Conservation (phyloP, 257 asterid genomes). For the Parsonsia alboflavescens region DNA sequence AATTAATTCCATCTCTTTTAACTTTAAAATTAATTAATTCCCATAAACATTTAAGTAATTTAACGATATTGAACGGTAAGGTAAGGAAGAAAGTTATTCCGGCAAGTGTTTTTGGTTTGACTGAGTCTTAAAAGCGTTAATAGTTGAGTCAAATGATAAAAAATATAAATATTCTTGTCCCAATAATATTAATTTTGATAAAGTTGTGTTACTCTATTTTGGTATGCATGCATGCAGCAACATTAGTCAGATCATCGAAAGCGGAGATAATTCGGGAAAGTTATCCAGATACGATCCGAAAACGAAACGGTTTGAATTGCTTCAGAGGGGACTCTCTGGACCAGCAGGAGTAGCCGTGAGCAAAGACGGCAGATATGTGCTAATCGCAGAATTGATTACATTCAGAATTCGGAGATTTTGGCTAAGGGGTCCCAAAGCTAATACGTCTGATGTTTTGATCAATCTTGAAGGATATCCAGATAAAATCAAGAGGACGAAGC, state of each 20-base stretch:
- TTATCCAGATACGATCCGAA: conserved; percentile 35
- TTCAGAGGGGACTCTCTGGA: conserved; percentile 32
- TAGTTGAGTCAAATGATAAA: too few relatives aligned
- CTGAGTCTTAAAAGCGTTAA: too few relatives aligned
- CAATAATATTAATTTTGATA: too few relatives aligned
- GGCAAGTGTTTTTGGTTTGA: too few relatives aligned
- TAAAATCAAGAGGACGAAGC: conserved; percentile 38
- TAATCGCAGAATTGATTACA: conserved; percentile 31
- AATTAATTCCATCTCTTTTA: too few relatives aligned
- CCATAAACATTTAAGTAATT: too few relatives aligned
- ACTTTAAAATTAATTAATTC: too few relatives aligned
- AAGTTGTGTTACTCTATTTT: too few relatives aligned
- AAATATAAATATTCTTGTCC: too few relatives aligned
- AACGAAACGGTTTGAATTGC: conserved; percentile 20
- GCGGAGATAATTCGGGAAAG: conserved; percentile 32
- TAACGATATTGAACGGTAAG: too few relatives aligned
- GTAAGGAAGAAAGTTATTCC: too few relatives aligned
- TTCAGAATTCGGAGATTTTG: conserved; percentile 31
- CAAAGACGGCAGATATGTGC: conserved; percentile 27
- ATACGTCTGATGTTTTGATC: conserved; percentile 26
- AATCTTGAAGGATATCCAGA: conserved; percentile 37
- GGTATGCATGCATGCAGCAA: conserved; percentile 21
- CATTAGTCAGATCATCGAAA: conserved; percentile 26
- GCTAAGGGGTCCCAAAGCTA: conserved; percentile 39
- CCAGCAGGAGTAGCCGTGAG: conserved; percentile 45